Evolutionary conservation across 352 stramenopile genomes (phyloP).

Genomic region (Globisporangium viniferum): DNA sequence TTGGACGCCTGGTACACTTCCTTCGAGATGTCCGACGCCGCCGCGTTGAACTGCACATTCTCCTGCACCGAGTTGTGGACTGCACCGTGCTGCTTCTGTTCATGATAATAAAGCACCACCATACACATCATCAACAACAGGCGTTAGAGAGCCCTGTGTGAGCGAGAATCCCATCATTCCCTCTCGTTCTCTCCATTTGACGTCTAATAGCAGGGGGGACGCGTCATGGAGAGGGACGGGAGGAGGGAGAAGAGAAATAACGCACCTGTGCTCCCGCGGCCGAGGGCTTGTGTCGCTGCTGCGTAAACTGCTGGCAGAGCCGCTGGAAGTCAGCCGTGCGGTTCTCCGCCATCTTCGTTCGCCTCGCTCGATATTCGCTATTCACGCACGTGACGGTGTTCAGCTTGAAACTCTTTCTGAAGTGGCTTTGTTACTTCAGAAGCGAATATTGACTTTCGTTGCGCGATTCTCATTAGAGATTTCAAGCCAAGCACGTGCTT

Average conservation of each 20-base stretch:
- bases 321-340: slow-evolving; percentile 66
- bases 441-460: not conserved
- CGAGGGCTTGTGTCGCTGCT: slow-evolving; percentile 24
- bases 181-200: not conserved
- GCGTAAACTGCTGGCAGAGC: slow-evolving; percentile 54
- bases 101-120: not conserved
- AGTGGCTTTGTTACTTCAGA: not conserved
- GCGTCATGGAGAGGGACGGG: not conserved
- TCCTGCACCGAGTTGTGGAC: slow-evolving; percentile 49
- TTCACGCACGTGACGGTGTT: not conserved
- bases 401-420: not conserved
- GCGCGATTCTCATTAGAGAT: too few species aligned
- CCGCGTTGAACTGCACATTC: slow-evolving; percentile 79
- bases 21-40: slow-evolving; percentile 77
- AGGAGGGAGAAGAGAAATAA: not conserved
- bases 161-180: not conserved
- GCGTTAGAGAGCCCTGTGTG: not conserved
- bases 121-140: slow-evolving; percentile 6
- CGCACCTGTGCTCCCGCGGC: slow-evolving; percentile 22
- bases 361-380: not conserved
- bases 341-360: slow-evolving; percentile 52
- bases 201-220: not conserved
- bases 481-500: too few species aligned
- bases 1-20: slow-evolving; percentile 81
- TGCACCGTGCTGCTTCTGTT: slow-evolving; percentile 29